A percentile compares a stretch with the other conserved stretches of the same genome.
Conservation (phyloP, 139 green algal genomes). For the Spirogloea muscicola region DNA sequence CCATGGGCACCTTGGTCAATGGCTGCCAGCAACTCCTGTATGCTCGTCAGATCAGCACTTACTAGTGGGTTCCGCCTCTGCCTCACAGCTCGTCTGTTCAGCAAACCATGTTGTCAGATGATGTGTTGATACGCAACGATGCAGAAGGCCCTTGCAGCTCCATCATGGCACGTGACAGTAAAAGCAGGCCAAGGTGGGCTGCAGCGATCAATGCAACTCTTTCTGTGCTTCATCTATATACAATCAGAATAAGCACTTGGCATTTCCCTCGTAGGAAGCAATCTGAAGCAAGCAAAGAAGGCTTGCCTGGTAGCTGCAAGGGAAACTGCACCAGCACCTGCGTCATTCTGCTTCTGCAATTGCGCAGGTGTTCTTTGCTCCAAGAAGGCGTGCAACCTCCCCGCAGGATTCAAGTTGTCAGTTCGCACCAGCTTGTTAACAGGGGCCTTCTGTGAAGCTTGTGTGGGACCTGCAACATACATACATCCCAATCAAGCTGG, state of each 20-base stretch:
- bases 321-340: background rate
- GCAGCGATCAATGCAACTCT: no score
- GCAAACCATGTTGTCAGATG: background rate
- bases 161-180: no score
- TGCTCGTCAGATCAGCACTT: conserved; percentile 36
- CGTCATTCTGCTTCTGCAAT: no score
- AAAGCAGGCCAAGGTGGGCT: no score
- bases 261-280: no score
- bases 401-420: conserved; percentile 32
- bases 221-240: no score
- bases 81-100: conserved; percentile 31
- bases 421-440: conserved; percentile 68
- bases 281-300: no score
- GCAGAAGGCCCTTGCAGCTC: no score
- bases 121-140: no score
- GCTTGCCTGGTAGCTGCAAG: background rate
- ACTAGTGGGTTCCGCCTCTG: conserved; percentile 35
- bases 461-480: no score
- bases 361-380: conserved; percentile 8
- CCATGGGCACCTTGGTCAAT: conserved; percentile 49
- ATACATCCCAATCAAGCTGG: no score
- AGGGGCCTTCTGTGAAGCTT: conserved; percentile 3
- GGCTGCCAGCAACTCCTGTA: conserved; percentile 59
- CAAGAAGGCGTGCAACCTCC: conserved; percentile 65
- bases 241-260: no score